Conservation (phyloP, 805 yeast species). For the Candida krabiensis region DNA sequence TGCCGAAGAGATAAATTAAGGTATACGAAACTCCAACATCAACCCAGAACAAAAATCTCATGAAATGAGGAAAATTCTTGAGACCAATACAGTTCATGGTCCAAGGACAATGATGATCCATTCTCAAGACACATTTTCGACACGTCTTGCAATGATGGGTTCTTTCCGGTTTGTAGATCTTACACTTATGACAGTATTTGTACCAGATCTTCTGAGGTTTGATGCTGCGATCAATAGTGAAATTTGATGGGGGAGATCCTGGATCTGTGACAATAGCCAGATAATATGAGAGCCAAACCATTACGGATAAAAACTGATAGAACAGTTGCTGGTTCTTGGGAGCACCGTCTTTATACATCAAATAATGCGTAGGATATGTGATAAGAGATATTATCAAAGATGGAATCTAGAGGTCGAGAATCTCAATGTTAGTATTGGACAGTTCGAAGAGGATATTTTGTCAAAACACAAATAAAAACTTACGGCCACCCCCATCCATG, state of each 20-base stretch:
- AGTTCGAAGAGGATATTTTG: background rate
- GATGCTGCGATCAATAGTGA: constrained; percentile 30
- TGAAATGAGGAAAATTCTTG: constrained; percentile 72
- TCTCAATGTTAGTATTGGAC: no score
- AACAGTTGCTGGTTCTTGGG: constrained; percentile 21
- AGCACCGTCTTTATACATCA: constrained; percentile 8
- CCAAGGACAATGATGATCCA: constrained; percentile 98
- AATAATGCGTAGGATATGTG: constrained; percentile 9
- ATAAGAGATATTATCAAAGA: constrained; percentile 9
- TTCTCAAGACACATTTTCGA: constrained; percentile 70
- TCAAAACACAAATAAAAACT: constrained; percentile 5
- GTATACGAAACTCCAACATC: constrained; percentile 50
- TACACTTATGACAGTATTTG: constrained; percentile 73
- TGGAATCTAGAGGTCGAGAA: constrained; percentile 13
- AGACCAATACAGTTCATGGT: constrained; percentile 88
- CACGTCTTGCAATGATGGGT: constrained; percentile 85
- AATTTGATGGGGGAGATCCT: constrained; percentile 61
- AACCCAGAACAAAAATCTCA: constrained; percentile 74
- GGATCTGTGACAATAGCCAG: constrained; percentile 68
- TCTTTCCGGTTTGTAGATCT: constrained; percentile 74
- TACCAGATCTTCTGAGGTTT: constrained; percentile 44
- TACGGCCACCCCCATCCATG: constrained; percentile 26
- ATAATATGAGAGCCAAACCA: constrained; percentile 74
- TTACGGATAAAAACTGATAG: constrained; percentile 70
- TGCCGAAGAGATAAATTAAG: constrained; percentile 38